Evolutionary conservation across 139 green algal genomes (phyloP).

Genomic region (Volvox africanus): DNA sequence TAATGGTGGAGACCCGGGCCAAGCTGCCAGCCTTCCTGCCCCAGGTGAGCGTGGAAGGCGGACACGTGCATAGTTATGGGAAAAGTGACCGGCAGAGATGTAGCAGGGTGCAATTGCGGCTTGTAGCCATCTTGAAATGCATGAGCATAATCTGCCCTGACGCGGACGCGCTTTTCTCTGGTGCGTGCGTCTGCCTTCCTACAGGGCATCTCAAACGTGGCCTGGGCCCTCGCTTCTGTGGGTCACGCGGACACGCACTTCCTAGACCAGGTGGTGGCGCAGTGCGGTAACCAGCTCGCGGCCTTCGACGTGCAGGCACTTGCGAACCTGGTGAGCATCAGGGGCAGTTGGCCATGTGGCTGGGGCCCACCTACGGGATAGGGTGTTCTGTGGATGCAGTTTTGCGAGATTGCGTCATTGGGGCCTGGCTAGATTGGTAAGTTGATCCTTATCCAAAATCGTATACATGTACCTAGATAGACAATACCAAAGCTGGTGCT

Average conservation of each 20-base stretch:
- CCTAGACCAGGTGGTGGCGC: slow-evolving; percentile 54
- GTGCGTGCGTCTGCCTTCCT: background rate
- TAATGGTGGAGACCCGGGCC: slow-evolving; percentile 54
- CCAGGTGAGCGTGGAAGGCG: slow-evolving; percentile 44
- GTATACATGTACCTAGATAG: too few species aligned
- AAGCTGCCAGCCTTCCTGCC: slow-evolving; percentile 68
- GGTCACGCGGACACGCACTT: slow-evolving; percentile 48
- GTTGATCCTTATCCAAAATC: too few species aligned
- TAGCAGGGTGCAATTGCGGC: background rate
- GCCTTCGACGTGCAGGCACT: slow-evolving; percentile 61
- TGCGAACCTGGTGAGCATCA: slow-evolving; percentile 45
- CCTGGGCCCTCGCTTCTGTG: slow-evolving; percentile 60
- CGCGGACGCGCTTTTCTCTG: too few species aligned
- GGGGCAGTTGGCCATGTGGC: too few species aligned
- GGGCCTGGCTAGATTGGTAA: too few species aligned
- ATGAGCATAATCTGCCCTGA: too few species aligned
- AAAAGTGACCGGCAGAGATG: background rate
- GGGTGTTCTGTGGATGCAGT: too few species aligned
- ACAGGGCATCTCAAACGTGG: slow-evolving; percentile 71
- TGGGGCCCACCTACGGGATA: too few species aligned
- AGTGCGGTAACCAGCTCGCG: slow-evolving; percentile 52
- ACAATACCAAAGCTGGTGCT: too few species aligned
- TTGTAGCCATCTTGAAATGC: too few species aligned
- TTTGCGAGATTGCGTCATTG: too few species aligned
- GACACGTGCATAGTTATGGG: too few species aligned